Evolutionary conservation across 78 protist species (phyloP), one percentile per base, ranked within the genome.

Genomic region (Tieghemostelium lacteum): DNA sequence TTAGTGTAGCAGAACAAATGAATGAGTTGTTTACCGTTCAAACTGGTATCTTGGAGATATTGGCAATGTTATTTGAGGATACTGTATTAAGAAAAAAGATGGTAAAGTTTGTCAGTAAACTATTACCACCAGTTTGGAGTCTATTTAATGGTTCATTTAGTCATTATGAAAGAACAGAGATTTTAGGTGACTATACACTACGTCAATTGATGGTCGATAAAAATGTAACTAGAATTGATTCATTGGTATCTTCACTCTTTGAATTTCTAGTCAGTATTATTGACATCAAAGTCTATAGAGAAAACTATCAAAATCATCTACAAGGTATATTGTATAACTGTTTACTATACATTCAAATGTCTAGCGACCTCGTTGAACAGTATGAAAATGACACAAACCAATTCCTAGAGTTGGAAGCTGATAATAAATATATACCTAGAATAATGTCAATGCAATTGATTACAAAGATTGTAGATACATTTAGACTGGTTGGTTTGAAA

Each of bases 361-460:
- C 33, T 39, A 12, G 39, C 24, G 70, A 67, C 3, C 29, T 49
- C 49, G 37, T 29, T 26, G 88, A 80, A 1, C 58, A 55, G 6
- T 80, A 55, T 52, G 42, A 54, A 39, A 33, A 14, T 29, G 88
- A 80, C 8, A 36, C 69, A 20, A 66, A 60, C 37, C 64, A 65
- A 57, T 80, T 54, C 39, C 22, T 80, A 0, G 88, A 80, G 60
- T 40, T 55, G 16, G 76, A 80, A 36, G 52, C n/a, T 10, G 88
- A 80, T 7, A 31, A 26, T 14, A 26, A 34, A 20, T 57, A 67
- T 19, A 33, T 20, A 12, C 88, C 88, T 24, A 36, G 88, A 34
- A 34, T 36, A 10, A 29, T 77, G n/a, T 22, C 75, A 1, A 24
- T 49, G 1, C 7, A 39, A 20, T 22, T 80, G 40, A 19, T 80